Evolutionary conservation across 345 rosid genomes (phyloP).

Genomic region (Populus deltoides): DNA sequence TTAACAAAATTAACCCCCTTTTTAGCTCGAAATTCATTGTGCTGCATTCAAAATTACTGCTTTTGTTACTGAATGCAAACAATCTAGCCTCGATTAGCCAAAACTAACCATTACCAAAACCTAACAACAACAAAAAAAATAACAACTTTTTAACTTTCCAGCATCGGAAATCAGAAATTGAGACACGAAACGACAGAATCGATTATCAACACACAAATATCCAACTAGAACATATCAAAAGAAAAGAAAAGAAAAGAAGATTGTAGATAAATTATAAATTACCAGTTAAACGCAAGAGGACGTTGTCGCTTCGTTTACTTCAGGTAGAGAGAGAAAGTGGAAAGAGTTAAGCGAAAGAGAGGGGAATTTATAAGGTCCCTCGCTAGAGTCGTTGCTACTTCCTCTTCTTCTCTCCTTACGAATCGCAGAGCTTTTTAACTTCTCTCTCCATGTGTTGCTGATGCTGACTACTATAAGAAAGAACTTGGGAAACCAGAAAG

Average conservation of each 20-base stretch:
- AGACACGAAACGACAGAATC: not conserved
- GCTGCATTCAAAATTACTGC: not conserved
- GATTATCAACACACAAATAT: not conserved
- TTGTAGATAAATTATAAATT: not conserved
- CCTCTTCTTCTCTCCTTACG: not conserved
- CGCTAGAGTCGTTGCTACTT: not conserved
- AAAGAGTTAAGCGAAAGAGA: not conserved
- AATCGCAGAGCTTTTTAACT: too few relatives aligned
- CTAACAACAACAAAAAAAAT: too few relatives aligned
- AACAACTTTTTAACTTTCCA: not conserved
- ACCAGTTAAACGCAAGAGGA: not conserved
- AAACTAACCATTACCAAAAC: not conserved
- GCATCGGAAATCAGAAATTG: not conserved
- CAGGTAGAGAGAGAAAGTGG: not conserved
- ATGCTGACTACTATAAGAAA: too few relatives aligned
- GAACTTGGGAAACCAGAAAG: too few relatives aligned
- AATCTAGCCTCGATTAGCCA: not conserved
- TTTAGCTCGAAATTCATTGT: not conserved
- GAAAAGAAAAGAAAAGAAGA: not conserved
- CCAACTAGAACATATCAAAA: not conserved
- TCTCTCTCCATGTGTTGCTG: too few relatives aligned
- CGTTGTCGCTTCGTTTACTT: not conserved
- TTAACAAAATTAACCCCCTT: not conserved
- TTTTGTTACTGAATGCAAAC: not conserved
- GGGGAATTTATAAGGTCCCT: too few relatives aligned